Base-by-base conservation (phyloP, 1,284 basidiomycete species). In the Leccinum pachyderme region DNA sequence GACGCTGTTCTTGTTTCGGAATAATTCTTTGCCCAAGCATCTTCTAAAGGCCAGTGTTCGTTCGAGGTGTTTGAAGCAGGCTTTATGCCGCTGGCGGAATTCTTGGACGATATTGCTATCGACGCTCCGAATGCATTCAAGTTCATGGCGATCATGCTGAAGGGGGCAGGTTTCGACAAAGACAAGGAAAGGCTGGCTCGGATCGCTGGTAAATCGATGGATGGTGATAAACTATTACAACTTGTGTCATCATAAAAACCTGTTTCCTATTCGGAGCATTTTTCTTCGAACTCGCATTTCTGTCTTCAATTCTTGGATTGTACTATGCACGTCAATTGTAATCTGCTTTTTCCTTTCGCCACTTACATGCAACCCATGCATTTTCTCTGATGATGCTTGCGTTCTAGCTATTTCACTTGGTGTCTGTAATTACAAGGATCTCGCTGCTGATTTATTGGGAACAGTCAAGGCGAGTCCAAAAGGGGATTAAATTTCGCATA, bases 91-190 rank as follows among this genome's bases (percentile, higher is more conserved):
- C 80, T 85, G 52, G 84, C 89, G 53, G 87, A 91, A 69, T 75
- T 86, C 58, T 77, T 97, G 61, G 92, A 94, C 65, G 94, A 97
- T 68, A 83, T 93, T 54, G 83, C 86, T 18, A 88, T 95, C 65
- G 94, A 98, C 70, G 91, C 89, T 57, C 95, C 95, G 5, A 88
- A 89, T 67, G 94, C 93, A 0, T 87, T 89, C 74, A 74, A 81
- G 57, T 81, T 87, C 52, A 86, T 94, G 69, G 92, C 86, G 7
- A 77, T 79, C 53, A 83, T 93, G 74, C 72, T 94, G 56, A 85
- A 83, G 66, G 85, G 83, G 43, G 78, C 88, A 22, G 79, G 78
- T 24, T 73, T 91, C 73, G 75, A 77, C 59, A 73, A 73, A 61
- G 81, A 90, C 61, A 82, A 84, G 58, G 82, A 82, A 51, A 77